Conservation (phyloP, 768 basidiomycete genomes). For the Galerina sulciceps region DNA sequence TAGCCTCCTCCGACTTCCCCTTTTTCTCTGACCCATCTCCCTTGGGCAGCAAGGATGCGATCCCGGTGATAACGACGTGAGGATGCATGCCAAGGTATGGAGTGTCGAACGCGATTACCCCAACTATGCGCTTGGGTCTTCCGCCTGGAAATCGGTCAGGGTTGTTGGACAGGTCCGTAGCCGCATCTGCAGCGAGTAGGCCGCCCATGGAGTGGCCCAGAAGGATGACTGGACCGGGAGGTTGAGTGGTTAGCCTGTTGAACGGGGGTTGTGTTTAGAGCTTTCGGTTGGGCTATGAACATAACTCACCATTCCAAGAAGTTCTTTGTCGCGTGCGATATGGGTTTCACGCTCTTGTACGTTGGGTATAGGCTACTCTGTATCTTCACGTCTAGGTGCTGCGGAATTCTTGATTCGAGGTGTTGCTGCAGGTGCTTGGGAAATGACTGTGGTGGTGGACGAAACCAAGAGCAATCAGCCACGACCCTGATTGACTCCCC, state of each 20-base stretch:
- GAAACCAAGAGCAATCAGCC: neutral
- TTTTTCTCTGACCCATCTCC: conserved; percentile 30
- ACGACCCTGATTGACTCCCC: neutral
- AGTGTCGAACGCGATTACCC: conserved; percentile 61
- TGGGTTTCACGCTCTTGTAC: conserved; percentile 60
- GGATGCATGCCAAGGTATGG: conserved; percentile 68
- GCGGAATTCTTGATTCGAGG: conserved; percentile 38
- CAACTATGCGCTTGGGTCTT: conserved; percentile 49
- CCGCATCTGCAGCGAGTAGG: conserved; percentile 60
- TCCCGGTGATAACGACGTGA: conserved; percentile 59
- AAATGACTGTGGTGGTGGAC: conserved; percentile 46
- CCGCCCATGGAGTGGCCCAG: conserved; percentile 68
- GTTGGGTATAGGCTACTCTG: conserved; percentile 60
- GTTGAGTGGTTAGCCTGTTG: conserved; percentile 55
- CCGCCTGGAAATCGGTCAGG: conserved; percentile 24
- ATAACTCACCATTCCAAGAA: conserved; percentile 56
- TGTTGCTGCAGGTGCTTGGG: conserved; percentile 56
- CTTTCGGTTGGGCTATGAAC: neutral
- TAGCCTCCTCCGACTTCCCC: conserved; percentile 37
- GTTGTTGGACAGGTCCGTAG: conserved; percentile 44
- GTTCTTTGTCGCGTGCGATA: conserved; percentile 52
- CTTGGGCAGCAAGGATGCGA: conserved; percentile 56
- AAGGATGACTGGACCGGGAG: conserved; percentile 58
- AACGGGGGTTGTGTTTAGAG: neutral
- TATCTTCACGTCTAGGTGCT: conserved; percentile 39